These are phyloP conservation scores for Coelastrella sp. DNA, from an alignment of 139 green algal species.

Conservation along the genomic window DNA sequence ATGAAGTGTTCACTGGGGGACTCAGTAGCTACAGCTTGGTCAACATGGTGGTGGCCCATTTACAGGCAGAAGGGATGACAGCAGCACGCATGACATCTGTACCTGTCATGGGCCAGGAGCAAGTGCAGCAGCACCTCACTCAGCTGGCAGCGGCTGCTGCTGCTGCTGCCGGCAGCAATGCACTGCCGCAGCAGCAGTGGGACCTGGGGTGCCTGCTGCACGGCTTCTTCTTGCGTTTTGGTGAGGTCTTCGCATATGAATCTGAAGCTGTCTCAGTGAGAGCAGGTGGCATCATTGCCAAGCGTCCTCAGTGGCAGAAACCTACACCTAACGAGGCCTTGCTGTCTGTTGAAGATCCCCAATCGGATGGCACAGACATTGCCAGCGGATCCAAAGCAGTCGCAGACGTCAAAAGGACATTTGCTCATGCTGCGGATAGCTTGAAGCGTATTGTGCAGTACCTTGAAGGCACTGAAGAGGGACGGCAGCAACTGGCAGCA, in stretches of 20 bases:
- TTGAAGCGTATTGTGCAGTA: neutral
- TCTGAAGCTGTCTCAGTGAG: conserved; percentile 67
- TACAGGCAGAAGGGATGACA: conserved; percentile 65
- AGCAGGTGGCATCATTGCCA: conserved; percentile 66
- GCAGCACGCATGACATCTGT: neutral
- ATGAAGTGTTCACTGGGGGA: conserved; percentile 82
- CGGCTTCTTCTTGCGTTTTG: conserved; percentile 72
- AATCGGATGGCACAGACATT: conserved; percentile 33
- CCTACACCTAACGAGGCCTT: conserved; percentile 22
- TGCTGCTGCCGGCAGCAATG: neutral
- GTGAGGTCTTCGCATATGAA: conserved; percentile 58
- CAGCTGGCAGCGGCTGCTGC: neutral
- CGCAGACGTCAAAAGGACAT: neutral
- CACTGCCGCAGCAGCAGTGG: conserved; percentile 30
- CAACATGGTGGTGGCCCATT: conserved; percentile 80
- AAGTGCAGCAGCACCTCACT: conserved; percentile 8
- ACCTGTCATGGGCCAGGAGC: neutral
- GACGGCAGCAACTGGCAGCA: conserved; percentile 7
- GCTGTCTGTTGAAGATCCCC: conserved; percentile 35
- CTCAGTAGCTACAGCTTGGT: conserved; percentile 79
- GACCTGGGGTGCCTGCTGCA: conserved; percentile 75
- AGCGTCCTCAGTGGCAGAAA: conserved; percentile 60
- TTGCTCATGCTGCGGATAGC: conserved; percentile 1
- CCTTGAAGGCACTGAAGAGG: neutral
- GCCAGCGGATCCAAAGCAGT: neutral